Base-by-base conservation (phyloP, 495 filamentous ascomycete genomes). In the Gamarada debralockiae region DNA sequence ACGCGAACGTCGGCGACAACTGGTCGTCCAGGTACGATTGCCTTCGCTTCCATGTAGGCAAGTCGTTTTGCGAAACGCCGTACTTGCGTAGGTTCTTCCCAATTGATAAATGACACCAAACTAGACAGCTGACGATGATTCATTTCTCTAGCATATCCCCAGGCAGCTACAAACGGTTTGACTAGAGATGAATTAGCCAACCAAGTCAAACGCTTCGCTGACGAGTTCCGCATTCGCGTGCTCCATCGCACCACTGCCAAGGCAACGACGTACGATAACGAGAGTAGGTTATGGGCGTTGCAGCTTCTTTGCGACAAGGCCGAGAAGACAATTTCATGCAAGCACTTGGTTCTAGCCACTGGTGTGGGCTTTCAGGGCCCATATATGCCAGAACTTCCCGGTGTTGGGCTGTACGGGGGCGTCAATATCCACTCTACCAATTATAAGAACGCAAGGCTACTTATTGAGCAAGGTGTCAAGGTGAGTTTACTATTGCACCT, bases 301-400 rank as follows among this genome's bases (percentile, higher is more conserved):
- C 41, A 36, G 14, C 42, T 67, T 25, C 14, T 25, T 13, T 55
- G 31, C n/a, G 31, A 34, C 8, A n/a, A 34, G 8, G 31, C 51
- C 15, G 12, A 22, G 10, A 51, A 36, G 20, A 57, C 46, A 0
- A 52, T 54, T 25, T 27, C 51, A 1, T 45, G 62, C 34, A 67
- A 63, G 39, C 62, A 67, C 40, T 49, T 70, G 27, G 61, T 70
- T 17, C 65, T 67, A 47, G 65, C 67, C 2, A 70, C 67, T 1
- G 67, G 67, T 7, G 52, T 63, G 17, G 48, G 55, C 18, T 59
- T 58, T 12, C 52, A 52, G 13, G 59, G 59, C 22, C 60, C 65
- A 7, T 60, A 62, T 51, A 0, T 62, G 13, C 67, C 67, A 12
- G 8, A 39, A 8, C 53, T 69, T 17, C 8, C 42, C 8, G 51